Evolutionary conservation across 2,329 filamentous ascomycete genomes (phyloP).

Genomic region (Clonostachys rosea): DNA sequence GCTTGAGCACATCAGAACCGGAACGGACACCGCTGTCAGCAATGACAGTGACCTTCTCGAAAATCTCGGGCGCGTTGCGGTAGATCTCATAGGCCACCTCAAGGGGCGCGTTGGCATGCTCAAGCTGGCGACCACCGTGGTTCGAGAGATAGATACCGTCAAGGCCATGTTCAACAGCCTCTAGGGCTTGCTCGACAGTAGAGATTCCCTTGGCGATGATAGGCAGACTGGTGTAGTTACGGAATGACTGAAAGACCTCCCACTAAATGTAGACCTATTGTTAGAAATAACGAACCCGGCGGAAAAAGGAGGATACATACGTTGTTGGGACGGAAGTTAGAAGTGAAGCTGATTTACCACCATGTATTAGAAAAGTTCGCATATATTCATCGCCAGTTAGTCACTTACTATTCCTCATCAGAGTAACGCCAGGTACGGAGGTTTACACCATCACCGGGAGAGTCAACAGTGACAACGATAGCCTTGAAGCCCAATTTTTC

Average conservation of each 20-base stretch:
- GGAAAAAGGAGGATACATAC: not conserved
- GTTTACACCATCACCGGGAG: constrained; percentile 30
- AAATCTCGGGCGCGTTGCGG: constrained; percentile 26
- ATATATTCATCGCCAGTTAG: no score
- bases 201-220: constrained; percentile 34
- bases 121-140: constrained; percentile 36
- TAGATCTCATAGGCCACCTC: constrained; percentile 32
- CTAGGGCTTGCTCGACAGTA: constrained; percentile 25
- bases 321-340: no score
- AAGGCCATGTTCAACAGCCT: constrained; percentile 18
- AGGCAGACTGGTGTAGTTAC: constrained; percentile 26
- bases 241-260: constrained; percentile 10
- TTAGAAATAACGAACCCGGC: constrained; percentile 24
- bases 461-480: constrained; percentile 31
- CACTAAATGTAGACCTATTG: no score
- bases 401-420: constrained; percentile 10
- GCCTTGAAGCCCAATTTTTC: constrained; percentile 26
- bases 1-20: constrained; percentile 34
- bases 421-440: constrained; percentile 31
- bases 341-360: no score
- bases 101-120: constrained; percentile 27
- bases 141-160: constrained; percentile 32
- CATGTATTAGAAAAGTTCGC: no score
- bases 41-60: constrained; percentile 29
- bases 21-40: constrained; percentile 38